These are phyloP conservation scores for Peribolospora kevripleyi DNA, from an alignment of 768 basidiomycete genomes.

Conservation along the genomic window DNA sequence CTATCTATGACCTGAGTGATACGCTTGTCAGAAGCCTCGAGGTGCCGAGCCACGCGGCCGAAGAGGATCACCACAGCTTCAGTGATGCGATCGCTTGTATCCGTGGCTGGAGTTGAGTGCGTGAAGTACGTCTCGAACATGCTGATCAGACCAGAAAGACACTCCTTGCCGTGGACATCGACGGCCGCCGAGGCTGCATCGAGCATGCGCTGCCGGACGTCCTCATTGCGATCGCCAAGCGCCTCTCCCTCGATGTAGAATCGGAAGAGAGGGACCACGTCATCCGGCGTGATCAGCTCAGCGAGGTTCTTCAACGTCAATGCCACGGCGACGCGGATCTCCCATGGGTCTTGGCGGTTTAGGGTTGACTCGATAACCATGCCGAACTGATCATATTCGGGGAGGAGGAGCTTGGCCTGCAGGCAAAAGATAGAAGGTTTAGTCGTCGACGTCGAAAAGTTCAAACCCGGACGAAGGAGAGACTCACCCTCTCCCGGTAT, in stretches of 20 bases:
- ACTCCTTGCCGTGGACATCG: conserved; percentile 51
- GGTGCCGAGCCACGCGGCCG: conserved; percentile 70
- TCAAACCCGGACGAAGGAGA: not conserved
- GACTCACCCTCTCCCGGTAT: conserved; percentile 55
- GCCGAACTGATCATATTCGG: conserved; percentile 79
- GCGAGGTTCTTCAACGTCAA: conserved; percentile 42
- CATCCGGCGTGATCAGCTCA: conserved; percentile 34
- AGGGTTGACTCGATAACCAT: conserved; percentile 74
- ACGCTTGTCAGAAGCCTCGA: conserved; percentile 49
- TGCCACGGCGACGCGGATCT: conserved; percentile 49
- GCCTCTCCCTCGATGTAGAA: conserved; percentile 71
- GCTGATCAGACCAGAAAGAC: conserved; percentile 46
- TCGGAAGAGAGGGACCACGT: conserved; percentile 47
- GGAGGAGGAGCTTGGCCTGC: conserved; percentile 60
- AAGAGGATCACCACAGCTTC: conserved; percentile 88
- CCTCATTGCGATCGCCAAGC: conserved; percentile 56
- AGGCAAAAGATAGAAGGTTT: not conserved
- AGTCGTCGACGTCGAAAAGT: no score
- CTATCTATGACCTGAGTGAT: conserved; percentile 61
- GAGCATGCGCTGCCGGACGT: conserved; percentile 69
- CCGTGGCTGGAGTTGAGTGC: conserved; percentile 21
- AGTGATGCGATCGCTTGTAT: conserved; percentile 70
- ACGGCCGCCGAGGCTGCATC: conserved; percentile 52
- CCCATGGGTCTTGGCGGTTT: conserved; percentile 62
- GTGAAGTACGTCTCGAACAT: conserved; percentile 56